Evolutionary conservation across 352 stramenopile genomes (phyloP).

Genomic region (Phytophthora litchii): DNA sequence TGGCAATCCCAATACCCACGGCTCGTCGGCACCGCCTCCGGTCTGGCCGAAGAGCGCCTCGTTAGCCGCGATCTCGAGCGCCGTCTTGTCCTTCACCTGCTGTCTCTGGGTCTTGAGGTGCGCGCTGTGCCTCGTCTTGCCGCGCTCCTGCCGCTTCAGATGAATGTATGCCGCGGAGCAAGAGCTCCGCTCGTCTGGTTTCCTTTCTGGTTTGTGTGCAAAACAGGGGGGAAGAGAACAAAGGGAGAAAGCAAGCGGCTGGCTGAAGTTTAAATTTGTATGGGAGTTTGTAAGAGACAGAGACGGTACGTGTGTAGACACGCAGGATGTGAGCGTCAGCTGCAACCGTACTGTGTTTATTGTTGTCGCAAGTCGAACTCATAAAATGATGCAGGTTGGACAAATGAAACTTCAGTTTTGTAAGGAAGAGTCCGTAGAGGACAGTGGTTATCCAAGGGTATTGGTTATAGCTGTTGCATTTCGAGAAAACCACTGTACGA

Average conservation of each 20-base stretch:
- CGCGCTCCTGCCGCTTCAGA: conserved; percentile 22
- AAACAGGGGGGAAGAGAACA: conserved; percentile 17
- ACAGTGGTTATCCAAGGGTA: no score
- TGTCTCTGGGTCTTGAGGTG: conserved; percentile 9
- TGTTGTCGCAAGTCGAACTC: no score
- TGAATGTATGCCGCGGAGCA: background rate
- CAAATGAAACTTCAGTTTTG: no score
- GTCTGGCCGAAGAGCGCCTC: conserved; percentile 48
- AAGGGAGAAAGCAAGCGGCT: conserved; percentile 27
- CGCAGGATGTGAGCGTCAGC: conserved; percentile 1
- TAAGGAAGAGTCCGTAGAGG: no score
- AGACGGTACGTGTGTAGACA: conserved; percentile 19
- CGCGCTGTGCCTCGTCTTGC: conserved; percentile 22
- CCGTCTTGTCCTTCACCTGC: conserved; percentile 36
- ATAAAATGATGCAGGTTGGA: no score
- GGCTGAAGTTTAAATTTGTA: conserved; percentile 20
- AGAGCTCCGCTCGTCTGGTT: conserved; percentile 19
- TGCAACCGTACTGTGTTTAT: no score
- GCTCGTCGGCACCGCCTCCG: conserved; percentile 39
- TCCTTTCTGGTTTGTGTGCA: conserved; percentile 16
- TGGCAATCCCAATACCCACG: conserved; percentile 26
- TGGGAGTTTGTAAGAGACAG: conserved; percentile 10
- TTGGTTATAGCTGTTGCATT: no score
- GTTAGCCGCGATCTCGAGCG: conserved; percentile 44
- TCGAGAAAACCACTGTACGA: no score